Conservation (phyloP, 2,329 filamentous ascomycete species). For the Aschersonia sp. region DNA sequence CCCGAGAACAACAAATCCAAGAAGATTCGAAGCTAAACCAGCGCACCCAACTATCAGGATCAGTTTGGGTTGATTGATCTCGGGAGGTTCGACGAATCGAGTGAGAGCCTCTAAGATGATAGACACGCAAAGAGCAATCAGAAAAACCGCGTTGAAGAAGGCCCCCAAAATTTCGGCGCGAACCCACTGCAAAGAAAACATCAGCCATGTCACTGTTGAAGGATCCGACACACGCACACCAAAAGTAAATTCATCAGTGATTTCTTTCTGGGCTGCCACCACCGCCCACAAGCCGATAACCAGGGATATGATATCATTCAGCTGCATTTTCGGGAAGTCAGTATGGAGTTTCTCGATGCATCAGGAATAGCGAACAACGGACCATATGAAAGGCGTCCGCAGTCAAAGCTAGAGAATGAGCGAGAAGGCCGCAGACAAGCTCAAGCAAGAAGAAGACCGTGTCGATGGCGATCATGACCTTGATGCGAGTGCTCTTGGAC, state of each 20-base stretch:
- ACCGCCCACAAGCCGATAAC: conserved; percentile 92
- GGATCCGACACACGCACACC: conserved; percentile 45
- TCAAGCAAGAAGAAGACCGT: conserved; percentile 82
- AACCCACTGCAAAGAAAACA: conserved; percentile 52
- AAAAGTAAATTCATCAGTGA: conserved; percentile 88
- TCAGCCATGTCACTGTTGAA: conserved; percentile 8
- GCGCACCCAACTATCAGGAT: conserved; percentile 81
- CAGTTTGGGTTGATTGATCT: conserved; percentile 70
- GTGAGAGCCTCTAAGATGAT: conserved; percentile 93
- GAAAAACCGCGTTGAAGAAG: conserved; percentile 92
- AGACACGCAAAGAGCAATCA: conserved; percentile 88
- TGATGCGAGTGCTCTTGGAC: conserved; percentile 85
- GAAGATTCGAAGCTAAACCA: conserved; percentile 75
- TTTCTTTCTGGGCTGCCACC: conserved; percentile 68
- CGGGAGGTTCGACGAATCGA: conserved; percentile 79
- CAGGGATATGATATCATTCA: conserved; percentile 95
- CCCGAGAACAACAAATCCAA: conserved; percentile 82
- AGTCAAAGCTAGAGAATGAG: conserved; percentile 83
- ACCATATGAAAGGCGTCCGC: conserved; percentile 99
- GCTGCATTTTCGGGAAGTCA: conserved; percentile 24
- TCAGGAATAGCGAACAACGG: conserved; percentile 12
- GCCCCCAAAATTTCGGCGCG: conserved; percentile 93
- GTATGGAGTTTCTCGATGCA: neutral
- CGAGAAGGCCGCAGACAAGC: conserved; percentile 68
- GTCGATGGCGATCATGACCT: conserved; percentile 86